phyloP scores from a whole-genome alignment of 1,139 yeast species.

The Candida gigantensis region DNA sequence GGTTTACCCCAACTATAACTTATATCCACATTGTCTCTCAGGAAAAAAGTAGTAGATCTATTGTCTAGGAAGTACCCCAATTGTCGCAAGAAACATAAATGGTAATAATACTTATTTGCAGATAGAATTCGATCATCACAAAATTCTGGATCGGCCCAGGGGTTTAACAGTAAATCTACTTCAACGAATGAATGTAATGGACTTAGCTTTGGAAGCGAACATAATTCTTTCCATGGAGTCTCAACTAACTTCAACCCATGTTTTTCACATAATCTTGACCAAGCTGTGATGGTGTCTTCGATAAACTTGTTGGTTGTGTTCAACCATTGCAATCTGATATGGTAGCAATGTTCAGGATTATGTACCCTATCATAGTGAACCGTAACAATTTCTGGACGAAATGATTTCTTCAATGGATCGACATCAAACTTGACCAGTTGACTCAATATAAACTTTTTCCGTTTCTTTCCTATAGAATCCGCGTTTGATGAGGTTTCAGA shows the following conservation, averaged over 20 bases:
- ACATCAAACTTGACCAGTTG: conserved; percentile 69
- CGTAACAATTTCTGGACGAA: conserved; percentile 73
- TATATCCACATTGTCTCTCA: conserved; percentile 54
- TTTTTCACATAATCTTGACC: conserved; percentile 82
- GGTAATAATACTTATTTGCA: conserved; percentile 60
- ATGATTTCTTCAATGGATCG: conserved; percentile 72
- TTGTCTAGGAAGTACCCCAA: conserved; percentile 82
- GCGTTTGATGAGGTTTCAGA: conserved; percentile 39
- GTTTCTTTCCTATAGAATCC: conserved; percentile 27
- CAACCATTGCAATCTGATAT: conserved; percentile 88
- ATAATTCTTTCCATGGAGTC: conserved; percentile 86
- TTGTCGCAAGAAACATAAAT: conserved; percentile 59
- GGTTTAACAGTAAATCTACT: conserved; percentile 62
- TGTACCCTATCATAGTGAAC: conserved; percentile 92
- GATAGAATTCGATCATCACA: conserved; percentile 45
- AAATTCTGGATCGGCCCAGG: conserved; percentile 65
- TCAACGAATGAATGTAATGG: conserved; percentile 90
- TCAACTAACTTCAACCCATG: conserved; percentile 89
- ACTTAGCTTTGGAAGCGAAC: conserved; percentile 70
- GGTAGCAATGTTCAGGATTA: conserved; percentile 94
- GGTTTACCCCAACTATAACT: conserved; percentile 93
- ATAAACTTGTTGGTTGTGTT: conserved; percentile 85
- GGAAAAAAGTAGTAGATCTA: conserved; percentile 67
- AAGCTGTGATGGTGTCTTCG: conserved; percentile 80
- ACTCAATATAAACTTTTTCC: conserved; percentile 46